Base-by-base conservation (phyloP, 1,139 yeast species). In the Debaryomycetaceae sp. region DNA sequence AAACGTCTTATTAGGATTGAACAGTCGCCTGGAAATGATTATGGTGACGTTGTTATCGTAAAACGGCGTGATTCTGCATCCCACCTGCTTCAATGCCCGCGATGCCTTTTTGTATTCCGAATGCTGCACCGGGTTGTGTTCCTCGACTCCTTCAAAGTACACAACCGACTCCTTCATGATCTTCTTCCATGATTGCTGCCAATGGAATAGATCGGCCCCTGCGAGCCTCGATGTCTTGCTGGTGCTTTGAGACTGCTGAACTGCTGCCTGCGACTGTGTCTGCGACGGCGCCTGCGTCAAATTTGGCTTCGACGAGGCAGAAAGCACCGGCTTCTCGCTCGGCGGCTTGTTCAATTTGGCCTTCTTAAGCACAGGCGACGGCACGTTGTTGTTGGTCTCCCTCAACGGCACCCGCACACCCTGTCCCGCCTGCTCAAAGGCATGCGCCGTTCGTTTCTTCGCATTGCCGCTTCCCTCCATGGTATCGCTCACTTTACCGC, bases 141-240 rank as follows among this genome's bases (percentile, higher is more conserved):
- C 65, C 42, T 72, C 75, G 20, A 63, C 57, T 39, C 89, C 95
- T 62, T 90, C 97, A 60, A 91, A 89, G 62, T 87, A 93, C 20
- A 89, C 86, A 27, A 80, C 79, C 30, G 91, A 80, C 45, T 76
- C 81, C 40, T 77, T 76, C 87, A 91, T 83, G 52, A 88, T 87
- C 48, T 76, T 75, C 44, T 83, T 74, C 97, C 97, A 91, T 45
- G 85, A 82, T 42, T 74, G 74, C 58, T 87, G 91, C 98, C 98
- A 91, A 52, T 75, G 78, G 43, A 70, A 66, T 43, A 85, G 62
- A 50, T 84, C 88, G 38, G 71, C 78, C 2, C 78, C 80, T 1
- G 67, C 73, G 23, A 73, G 58, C 17, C 77, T 53, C 6, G 45
- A 36, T 2, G 45, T 36, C 24, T 37, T 43, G 13, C 31, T 27